Evolutionary conservation across 805 yeast species (phyloP).

Genomic region (Cyberlindnera meyerae): DNA sequence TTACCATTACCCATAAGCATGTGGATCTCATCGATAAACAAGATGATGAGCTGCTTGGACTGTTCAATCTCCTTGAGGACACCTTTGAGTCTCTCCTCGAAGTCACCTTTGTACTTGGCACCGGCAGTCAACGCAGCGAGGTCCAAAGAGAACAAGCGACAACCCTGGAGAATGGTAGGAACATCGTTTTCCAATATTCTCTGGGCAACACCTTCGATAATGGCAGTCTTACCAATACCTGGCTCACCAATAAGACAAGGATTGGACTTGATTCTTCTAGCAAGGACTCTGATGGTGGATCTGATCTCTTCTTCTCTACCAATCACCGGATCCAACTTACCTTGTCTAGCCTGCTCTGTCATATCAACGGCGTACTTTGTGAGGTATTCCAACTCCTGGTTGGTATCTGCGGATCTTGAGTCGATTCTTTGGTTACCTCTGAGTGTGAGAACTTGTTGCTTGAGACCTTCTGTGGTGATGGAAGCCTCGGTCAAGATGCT

Average conservation of each 20-base stretch:
- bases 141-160: constrained; percentile 83
- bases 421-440: constrained; percentile 93
- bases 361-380: constrained; percentile 88
- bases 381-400: constrained; percentile 76
- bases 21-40: constrained; percentile 96
- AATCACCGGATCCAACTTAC: constrained; percentile 95
- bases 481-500: constrained; percentile 66
- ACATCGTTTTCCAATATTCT: constrained; percentile 94
- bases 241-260: constrained; percentile 98
- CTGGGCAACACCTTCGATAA: constrained; percentile 98
- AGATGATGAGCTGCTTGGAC: constrained; percentile 76
- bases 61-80: constrained; percentile 91
- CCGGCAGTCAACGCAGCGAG: constrained; percentile 97
- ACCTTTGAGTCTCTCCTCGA: constrained; percentile 96
- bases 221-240: constrained; percentile 98
- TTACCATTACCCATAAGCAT: constrained; percentile 99
- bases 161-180: constrained; percentile 77
- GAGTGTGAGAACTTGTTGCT: constrained; percentile 69
- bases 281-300: constrained; percentile 87
- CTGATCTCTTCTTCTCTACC: constrained; percentile 99
- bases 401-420: constrained; percentile 89
- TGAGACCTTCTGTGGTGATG: constrained; percentile 65
- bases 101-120: constrained; percentile 97
- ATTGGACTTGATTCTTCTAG: constrained; percentile 96
- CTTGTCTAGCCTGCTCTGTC: constrained; percentile 89